Evolutionary conservation across 2,329 filamentous ascomycete genomes (phyloP), one percentile per base, ranked within the genome.

Genomic region (Curvularia eragrostidis): DNA sequence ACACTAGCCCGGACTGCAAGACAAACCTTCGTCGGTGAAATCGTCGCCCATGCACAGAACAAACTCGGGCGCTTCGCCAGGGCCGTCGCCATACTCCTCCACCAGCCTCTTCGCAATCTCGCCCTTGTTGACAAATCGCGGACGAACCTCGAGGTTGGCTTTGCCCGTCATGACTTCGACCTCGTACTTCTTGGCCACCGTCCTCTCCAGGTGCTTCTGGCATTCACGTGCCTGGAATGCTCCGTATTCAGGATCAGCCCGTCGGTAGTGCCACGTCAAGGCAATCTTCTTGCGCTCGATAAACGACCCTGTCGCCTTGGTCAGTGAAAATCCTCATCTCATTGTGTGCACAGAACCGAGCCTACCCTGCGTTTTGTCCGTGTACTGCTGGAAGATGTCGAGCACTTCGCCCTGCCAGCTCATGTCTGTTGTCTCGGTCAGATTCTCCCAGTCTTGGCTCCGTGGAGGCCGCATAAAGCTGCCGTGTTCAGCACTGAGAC

Each of bases 131-230:
- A 99, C 93, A 71, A 96, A 97, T 0, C 89, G 93, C 26, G 94
- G 94, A n/a, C 95, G 89, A 30, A 98, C 94, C 78, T 99, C 95
- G 24, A 99, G 83, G 74, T 98, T 98, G 61, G 94, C 94, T 80
- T 98, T 99, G 68, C 95, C 95, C 0, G 88, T 86, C 93, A 98
- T 98, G 58, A 99, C 93, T 70, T 98, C 94, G 3, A 98, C 91
- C 47, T 97, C 93, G 85, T 89, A 97, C 63, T 87, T 87, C 72
- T 88, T 89, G 50, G 82, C 88, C 0, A 97, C 89, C 0, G 87
- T 91, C 4, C 84, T 81, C 74, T 96, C 89, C 15, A 99, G 85
- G 64, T 93, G 87, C 75, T 89, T 90, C 64, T 93, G 89, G 71
- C 92, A 96, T 74, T 93, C 89, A 23, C 84, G 85, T 5, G 93